Evolutionary conservation across 441 rosid species (phyloP).

Genomic region (Lagerstroemia fauriei): DNA sequence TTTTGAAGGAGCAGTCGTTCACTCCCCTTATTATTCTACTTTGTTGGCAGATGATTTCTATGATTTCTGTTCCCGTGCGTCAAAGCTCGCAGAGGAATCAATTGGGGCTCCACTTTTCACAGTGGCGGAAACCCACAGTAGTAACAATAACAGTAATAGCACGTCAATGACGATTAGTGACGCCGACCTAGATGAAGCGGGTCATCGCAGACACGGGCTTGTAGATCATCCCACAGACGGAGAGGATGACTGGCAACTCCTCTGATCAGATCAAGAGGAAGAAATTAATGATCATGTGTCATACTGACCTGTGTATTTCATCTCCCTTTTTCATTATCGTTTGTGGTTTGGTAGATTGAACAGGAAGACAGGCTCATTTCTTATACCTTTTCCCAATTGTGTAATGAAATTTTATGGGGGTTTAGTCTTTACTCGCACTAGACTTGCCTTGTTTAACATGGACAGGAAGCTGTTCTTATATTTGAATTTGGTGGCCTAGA

Average conservation of each 20-base stretch:
- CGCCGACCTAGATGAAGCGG: slow-evolving; percentile 22
- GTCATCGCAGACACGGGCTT: slow-evolving; percentile 29
- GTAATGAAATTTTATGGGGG: neutral
- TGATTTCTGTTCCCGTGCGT: slow-evolving; percentile 68
- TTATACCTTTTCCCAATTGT: neutral
- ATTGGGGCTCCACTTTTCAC: slow-evolving; percentile 90
- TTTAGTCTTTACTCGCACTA: neutral
- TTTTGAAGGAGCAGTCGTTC: neutral
- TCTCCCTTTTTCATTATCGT: neutral
- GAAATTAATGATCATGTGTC: neutral
- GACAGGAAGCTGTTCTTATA: no score
- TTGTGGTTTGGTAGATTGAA: neutral
- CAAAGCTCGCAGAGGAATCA: slow-evolving; percentile 74
- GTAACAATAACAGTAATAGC: slow-evolving; percentile 10
- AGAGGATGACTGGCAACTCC: slow-evolving; percentile 84
- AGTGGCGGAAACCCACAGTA: slow-evolving; percentile 48
- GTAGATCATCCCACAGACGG: slow-evolving; percentile 36
- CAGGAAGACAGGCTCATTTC: neutral
- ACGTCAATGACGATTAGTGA: slow-evolving; percentile 30
- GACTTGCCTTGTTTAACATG: no score
- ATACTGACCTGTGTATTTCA: neutral
- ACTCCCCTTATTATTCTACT: neutral
- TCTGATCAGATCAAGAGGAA: slow-evolving; percentile 35
- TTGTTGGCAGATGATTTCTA: slow-evolving; percentile 64
- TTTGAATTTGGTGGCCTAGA: no score